These are phyloP conservation scores for Aspergillus heteromorphus DNA, from an alignment of 495 filamentous ascomycete species.

Conservation along the genomic window DNA sequence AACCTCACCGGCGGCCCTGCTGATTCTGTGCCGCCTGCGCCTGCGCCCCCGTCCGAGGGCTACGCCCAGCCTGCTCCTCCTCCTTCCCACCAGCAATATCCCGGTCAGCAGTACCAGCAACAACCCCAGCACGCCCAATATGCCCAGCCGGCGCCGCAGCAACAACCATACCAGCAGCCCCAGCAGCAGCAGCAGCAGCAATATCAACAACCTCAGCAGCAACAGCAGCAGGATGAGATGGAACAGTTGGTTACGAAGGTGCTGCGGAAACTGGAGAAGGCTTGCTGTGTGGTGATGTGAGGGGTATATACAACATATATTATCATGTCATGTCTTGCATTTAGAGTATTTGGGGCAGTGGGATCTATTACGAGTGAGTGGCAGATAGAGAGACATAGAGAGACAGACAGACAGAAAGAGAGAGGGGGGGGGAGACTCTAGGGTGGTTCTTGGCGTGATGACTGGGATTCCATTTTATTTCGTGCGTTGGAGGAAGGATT, in stretches of 20 bases:
- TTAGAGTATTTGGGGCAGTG: too few relatives aligned
- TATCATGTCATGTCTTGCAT: too few relatives aligned
- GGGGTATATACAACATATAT: too few relatives aligned
- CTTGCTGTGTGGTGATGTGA: conserved; percentile 79
- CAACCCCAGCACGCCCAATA: conserved; percentile 20
- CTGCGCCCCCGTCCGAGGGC: conserved; percentile 17
- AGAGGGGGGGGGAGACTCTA: too few relatives aligned
- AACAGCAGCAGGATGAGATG: conserved; percentile 52
- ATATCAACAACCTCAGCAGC: conserved; percentile 34
- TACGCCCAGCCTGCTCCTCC: conserved; percentile 12
- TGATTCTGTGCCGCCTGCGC: conserved; percentile 45
- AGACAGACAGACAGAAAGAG: too few relatives aligned
- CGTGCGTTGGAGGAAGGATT: not conserved
- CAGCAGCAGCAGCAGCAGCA: conserved; percentile 25
- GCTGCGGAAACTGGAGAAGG: conserved; percentile 59
- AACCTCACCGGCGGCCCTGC: conserved; percentile 60
- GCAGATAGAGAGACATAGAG: too few relatives aligned
- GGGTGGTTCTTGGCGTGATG: not conserved
- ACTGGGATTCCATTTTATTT: not conserved
- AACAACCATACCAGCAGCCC: conserved; percentile 22
- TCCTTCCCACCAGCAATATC: conserved; percentile 27
- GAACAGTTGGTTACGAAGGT: conserved; percentile 56
- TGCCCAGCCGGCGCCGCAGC: conserved; percentile 24
- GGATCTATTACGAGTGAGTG: too few relatives aligned
- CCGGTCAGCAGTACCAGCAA: conserved; percentile 26